Evolutionary conservation across 192 early-diverging fungal genomes (phyloP).

Genomic region (Linnemannia elongata): DNA sequence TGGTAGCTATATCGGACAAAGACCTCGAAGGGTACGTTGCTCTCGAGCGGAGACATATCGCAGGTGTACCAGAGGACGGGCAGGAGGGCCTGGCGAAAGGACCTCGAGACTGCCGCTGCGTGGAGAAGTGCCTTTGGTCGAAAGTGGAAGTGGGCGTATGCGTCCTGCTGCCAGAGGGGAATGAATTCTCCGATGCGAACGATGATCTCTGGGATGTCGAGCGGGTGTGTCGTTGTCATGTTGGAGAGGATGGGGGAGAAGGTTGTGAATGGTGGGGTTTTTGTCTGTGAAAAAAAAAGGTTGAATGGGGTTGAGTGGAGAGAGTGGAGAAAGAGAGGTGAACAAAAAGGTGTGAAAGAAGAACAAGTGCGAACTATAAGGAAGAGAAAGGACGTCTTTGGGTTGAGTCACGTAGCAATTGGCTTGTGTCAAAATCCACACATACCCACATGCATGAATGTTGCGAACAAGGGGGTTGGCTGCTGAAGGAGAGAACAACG

Average conservation of each 20-base stretch:
- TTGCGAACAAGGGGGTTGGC: background rate
- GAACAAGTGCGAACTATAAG: background rate
- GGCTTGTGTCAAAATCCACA: background rate
- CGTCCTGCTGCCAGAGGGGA: conserved; percentile 18
- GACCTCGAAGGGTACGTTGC: background rate
- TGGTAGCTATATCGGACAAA: conserved; percentile 3
- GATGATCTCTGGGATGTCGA: conserved; percentile 32
- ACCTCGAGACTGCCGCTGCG: background rate
- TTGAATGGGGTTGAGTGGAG: background rate
- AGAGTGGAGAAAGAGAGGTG: background rate
- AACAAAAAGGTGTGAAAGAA: background rate
- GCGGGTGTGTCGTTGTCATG: conserved; percentile 7
- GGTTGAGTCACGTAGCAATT: background rate
- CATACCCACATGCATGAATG: background rate
- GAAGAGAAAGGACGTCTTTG: background rate
- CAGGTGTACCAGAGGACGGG: conserved; percentile 16
- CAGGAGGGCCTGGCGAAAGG: conserved; percentile 16
- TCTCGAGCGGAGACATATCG: background rate
- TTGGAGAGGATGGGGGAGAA: background rate
- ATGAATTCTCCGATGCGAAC: conserved; percentile 23
- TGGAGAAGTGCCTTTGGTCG: background rate
- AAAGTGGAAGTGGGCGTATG: background rate
- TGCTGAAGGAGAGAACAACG: background rate
- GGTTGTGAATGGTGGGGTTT: background rate
- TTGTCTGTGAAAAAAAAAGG: background rate